phyloP scores from a whole-genome alignment of 768 basidiomycete genomes.

The Calocybe cyanea region DNA sequence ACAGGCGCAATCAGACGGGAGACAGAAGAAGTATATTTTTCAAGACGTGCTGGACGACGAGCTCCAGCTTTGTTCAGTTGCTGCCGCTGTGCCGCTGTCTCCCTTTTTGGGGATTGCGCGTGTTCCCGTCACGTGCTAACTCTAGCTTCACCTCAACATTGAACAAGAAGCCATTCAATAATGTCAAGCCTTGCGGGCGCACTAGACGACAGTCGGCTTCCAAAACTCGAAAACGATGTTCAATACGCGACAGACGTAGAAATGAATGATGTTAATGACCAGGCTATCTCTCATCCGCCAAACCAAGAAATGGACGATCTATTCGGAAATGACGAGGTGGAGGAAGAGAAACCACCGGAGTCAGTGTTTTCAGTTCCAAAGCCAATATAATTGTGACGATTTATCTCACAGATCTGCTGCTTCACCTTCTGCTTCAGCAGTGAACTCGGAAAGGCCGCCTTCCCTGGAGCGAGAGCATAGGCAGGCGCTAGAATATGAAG shows the following conservation, averaged over 20 bases:
- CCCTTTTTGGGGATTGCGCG: conserved; percentile 3
- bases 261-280: conserved; percentile 32
- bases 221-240: conserved; percentile 10
- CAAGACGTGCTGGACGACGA: neutral
- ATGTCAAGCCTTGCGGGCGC: conserved; percentile 66
- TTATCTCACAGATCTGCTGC: conserved; percentile 24
- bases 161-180: neutral
- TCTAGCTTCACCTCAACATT: neutral
- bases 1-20: conserved; percentile 7
- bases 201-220: conserved; percentile 33
- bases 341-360: conserved; percentile 48
- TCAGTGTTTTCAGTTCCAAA: conserved; percentile 22
- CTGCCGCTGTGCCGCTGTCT: conserved; percentile 4
- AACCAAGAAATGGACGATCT: conserved; percentile 65
- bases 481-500: conserved; percentile 75
- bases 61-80: too few relatives aligned
- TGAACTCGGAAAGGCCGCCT: conserved; percentile 61
- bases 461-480: conserved; percentile 61
- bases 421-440: conserved; percentile 48
- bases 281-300: conserved; percentile 26
- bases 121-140: conserved; percentile 6
- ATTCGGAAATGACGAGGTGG: conserved; percentile 67
- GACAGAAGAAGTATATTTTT: conserved; percentile 6
- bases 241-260: conserved; percentile 32
- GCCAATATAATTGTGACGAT: neutral